Percentiles rank a stretch among this genome's conserved stretches.
Evolutionary conservation across 2,329 filamentous ascomycete genomes (phyloP).

Genomic region (Phaeosphaeria sp.): DNA sequence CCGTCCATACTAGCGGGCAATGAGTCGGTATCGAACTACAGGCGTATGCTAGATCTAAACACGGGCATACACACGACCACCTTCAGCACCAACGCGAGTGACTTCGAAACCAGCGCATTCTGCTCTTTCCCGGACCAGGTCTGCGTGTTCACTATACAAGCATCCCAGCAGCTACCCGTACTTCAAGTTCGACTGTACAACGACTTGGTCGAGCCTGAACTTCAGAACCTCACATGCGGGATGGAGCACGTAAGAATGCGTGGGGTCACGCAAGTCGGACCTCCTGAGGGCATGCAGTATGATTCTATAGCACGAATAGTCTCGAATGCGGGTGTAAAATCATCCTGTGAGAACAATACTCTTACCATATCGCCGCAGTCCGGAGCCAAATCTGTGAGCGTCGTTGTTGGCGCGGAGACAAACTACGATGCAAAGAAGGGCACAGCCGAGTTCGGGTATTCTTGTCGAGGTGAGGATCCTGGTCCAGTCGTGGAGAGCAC

Average conservation of each 20-base stretch:
- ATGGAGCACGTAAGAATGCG: constrained; percentile 30
- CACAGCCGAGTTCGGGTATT: constrained; percentile 52
- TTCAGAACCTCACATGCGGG: constrained; percentile 46
- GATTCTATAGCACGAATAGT: constrained; percentile 47
- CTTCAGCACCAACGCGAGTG: constrained; percentile 35
- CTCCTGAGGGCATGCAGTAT: constrained; percentile 55
- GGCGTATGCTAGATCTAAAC: constrained; percentile 53
- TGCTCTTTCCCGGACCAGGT: constrained; percentile 55
- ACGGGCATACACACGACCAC: constrained; percentile 50
- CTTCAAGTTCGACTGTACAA: constrained; percentile 56
- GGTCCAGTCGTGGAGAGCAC: constrained; percentile 44
- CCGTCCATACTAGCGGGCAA: constrained; percentile 24
- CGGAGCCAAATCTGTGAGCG: constrained; percentile 34
- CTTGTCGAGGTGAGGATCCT: constrained; percentile 59
- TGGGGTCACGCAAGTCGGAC: constrained; percentile 48
- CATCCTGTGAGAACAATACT: constrained; percentile 12
- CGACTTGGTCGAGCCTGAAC: constrained; percentile 35
- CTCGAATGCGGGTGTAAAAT: constrained; percentile 14
- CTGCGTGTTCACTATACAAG: constrained; percentile 49
- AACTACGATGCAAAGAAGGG: constrained; percentile 61
- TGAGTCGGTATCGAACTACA: constrained; percentile 41
- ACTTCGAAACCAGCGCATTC: constrained; percentile 49
- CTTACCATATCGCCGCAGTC: constrained; percentile 13
- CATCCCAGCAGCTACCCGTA: constrained; percentile 47
- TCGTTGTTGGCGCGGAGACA: constrained; percentile 56